Evolutionary conservation across 441 rosid species (phyloP), one percentile per base, ranked within the genome.

Genomic region (Euphorbia corollata): DNA sequence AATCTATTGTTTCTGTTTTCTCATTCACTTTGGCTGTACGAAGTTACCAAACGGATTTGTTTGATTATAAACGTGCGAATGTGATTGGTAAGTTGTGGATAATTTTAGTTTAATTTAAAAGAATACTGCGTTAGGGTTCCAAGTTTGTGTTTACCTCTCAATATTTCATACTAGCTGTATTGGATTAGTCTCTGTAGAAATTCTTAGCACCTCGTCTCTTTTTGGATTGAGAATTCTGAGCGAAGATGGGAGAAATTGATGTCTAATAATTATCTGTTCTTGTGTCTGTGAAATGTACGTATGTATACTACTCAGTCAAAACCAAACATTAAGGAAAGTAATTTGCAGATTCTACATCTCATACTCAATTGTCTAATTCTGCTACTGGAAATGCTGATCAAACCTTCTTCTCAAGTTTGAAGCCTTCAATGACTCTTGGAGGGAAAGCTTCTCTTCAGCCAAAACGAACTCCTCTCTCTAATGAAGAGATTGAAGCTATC

Each of bases 381-480:
- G 59, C 73, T 32, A 39, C 68, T 47, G 79, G 67, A 67, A 81
- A 78, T 74, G 76, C 74, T 16, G 84, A 84, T 69, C 50, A 72
- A 9, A 61, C 80, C 19, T 83, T 82, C 76, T 83, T 92, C 79
- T 81, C 88, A 8, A 81, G 78, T 70, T 74, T 83, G 61, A 84
- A 81, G 61, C 78, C 51, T 54, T 75, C 85, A 22, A 41, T 59
- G 62, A 56, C 85, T 65, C 61, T 74, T 7, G 89, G 90, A 69
- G 96, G 98, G 53, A 87, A 88, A 77, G 98, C 98, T 45, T 88
- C 96, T 56, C 75, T 84, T 59, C 96, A 86, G 83, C 98, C 92
- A n/a, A 90, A 85, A 67, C 86, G 98, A 71, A 83, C 86, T 0
- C 88, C 92, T 2, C 68, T 87, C 20, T 84, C 95, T 9, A 83